Evolutionary conservation across 2,329 filamentous ascomycete genomes (phyloP).

Genomic region (Diaporthe nobilis): DNA sequence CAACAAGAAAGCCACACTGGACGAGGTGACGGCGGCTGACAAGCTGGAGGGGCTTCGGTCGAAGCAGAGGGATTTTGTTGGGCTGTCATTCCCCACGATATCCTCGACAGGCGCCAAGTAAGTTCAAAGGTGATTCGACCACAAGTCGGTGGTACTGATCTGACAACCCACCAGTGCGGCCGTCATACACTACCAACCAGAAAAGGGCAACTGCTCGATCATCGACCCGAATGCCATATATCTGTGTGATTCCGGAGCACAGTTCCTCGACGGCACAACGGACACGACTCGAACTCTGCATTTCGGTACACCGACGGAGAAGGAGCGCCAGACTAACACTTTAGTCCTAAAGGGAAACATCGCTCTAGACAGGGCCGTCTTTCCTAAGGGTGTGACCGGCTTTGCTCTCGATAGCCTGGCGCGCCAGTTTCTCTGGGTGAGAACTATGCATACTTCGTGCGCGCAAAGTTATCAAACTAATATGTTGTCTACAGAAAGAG

Average conservation of each 20-base stretch:
- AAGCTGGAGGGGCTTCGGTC: constrained; percentile 85
- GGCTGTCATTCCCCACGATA: constrained; percentile 95
- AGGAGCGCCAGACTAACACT: constrained; percentile 92
- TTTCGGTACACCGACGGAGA: constrained; percentile 86
- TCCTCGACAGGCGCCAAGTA: constrained; percentile 88
- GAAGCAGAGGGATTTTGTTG: constrained; percentile 81
- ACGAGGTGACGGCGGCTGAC: constrained; percentile 93
- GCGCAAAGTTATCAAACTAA: constrained; percentile 43
- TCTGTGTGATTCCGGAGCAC: constrained; percentile 96
- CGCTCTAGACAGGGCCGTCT: constrained; percentile 85
- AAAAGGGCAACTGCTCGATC: constrained; percentile 82
- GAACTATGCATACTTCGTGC: constrained; percentile 43
- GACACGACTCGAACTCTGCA: constrained; percentile 95
- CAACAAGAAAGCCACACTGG: constrained; percentile 78
- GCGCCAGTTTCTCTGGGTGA: constrained; percentile 91
- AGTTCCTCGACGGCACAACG: constrained; percentile 95
- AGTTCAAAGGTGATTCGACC: constrained; percentile 48
- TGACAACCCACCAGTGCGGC: constrained; percentile 77
- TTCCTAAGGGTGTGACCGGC: constrained; percentile 95
- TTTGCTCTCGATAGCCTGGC: constrained; percentile 92
- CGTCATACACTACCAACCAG: constrained; percentile 95
- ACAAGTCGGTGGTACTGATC: not conserved
- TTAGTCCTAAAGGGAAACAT: constrained; percentile 96
- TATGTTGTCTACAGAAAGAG: constrained; percentile 64
- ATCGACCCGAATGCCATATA: constrained; percentile 92